Evolutionary conservation across 1,139 yeast species (phyloP).

Genomic region (Pneumocystis jirovecii): DNA sequence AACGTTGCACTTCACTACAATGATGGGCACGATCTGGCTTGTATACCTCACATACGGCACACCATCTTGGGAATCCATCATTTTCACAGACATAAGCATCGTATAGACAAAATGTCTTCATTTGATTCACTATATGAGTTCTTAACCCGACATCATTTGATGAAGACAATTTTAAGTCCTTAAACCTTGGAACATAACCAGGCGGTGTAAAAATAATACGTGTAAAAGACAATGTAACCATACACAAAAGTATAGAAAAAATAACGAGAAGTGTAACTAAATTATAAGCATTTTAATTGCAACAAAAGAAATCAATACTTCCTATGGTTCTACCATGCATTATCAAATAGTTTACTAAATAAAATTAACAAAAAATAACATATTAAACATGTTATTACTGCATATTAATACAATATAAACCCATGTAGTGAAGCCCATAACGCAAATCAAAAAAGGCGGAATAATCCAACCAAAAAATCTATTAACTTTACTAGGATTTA

Average conservation of each 20-base stretch:
- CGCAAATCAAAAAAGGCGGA: conserved; percentile 8
- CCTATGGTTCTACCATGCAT: not conserved
- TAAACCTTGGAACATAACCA: conserved; percentile 14
- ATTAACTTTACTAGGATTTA: conserved; percentile 5
- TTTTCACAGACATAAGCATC: conserved; percentile 25
- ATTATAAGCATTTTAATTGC: not conserved
- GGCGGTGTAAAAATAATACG: conserved; percentile 5
- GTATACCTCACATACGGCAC: conserved; percentile 60
- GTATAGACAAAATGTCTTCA: not conserved
- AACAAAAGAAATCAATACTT: not conserved
- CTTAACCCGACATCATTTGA: conserved; percentile 2
- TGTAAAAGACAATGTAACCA: conserved; percentile 6
- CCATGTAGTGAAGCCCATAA: conserved; percentile 6
- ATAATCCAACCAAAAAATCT: conserved; percentile 7
- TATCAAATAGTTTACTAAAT: conserved; percentile 3
- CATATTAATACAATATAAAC: conserved; percentile 1
- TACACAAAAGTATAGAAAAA: conserved; percentile 4
- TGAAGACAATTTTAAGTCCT: conserved; percentile 18
- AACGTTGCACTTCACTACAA: conserved; percentile 50
- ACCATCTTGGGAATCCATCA: conserved; percentile 41
- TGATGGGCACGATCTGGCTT: conserved; percentile 87
- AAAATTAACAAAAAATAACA: conserved; percentile 5
- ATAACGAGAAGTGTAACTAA: conserved; percentile 5
- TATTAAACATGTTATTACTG: conserved; percentile 5
- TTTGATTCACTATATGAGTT: not conserved